phyloP scores from a whole-genome alignment of 495 filamentous ascomycete genomes.

The Acidiella bohemica region DNA sequence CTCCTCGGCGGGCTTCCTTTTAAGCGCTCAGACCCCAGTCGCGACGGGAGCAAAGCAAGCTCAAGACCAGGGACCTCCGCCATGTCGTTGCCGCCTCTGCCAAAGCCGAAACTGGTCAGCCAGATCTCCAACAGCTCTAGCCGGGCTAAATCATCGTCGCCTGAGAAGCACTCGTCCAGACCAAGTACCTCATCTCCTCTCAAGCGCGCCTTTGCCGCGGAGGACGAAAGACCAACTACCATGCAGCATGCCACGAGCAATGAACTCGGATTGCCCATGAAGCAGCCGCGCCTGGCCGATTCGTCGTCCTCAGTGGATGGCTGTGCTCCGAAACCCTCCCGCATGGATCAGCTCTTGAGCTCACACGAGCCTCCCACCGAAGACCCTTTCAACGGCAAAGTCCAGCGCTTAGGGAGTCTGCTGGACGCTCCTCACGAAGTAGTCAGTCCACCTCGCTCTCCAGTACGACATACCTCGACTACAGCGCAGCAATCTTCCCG shows the following conservation, averaged over 20 bases:
- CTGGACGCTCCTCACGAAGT: constrained; percentile 14
- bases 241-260: not conserved
- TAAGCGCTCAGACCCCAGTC: constrained; percentile 9
- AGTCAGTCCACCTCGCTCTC: not conserved
- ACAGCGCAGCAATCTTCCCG: not conserved
- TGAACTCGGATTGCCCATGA: not conserved
- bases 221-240: too few relatives aligned
- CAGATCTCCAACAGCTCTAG: not conserved
- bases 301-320: not conserved
- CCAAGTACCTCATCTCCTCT: constrained; percentile 15
- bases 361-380: not conserved
- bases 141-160: not conserved
- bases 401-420: constrained; percentile 7
- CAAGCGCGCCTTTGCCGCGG: constrained; percentile 3
- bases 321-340: not conserved
- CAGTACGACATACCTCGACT: not conserved
- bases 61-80: constrained; percentile 14
- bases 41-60: constrained; percentile 2
- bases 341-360: constrained; percentile 9
- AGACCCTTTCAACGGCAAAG: constrained; percentile 3
- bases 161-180: not conserved
- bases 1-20: constrained; percentile 31
- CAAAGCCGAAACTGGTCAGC: constrained; percentile 21
- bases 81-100: constrained; percentile 18
- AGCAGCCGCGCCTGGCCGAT: not conserved